Evolutionary conservation across 1,139 yeast genomes (phyloP).

Genomic region (Suhomyces terraborum): DNA sequence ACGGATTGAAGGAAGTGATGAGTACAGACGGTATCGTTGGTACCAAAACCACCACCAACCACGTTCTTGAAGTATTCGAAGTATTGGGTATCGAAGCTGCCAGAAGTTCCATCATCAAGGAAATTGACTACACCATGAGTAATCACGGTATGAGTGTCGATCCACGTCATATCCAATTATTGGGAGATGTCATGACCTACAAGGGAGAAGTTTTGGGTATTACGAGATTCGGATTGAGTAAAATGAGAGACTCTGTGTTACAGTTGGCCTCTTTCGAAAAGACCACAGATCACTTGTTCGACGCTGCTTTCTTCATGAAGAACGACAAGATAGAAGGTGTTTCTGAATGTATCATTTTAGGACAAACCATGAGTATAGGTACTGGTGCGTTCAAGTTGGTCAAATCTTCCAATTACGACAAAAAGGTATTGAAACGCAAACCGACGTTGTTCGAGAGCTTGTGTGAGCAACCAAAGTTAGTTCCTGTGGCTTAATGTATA

Average conservation of each 20-base stretch:
- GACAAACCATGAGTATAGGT: slow-evolving; percentile 97
- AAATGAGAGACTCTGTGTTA: slow-evolving; percentile 97
- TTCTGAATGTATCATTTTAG: slow-evolving; percentile 94
- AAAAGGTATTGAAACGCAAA: slow-evolving; percentile 48
- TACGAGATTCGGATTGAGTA: slow-evolving; percentile 95
- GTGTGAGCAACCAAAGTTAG: slow-evolving; percentile 28
- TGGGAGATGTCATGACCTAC: slow-evolving; percentile 98
- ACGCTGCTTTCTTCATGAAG: slow-evolving; percentile 98
- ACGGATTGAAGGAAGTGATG: slow-evolving; percentile 95
- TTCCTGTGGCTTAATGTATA: slow-evolving; percentile 15
- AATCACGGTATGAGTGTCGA: slow-evolving; percentile 99
- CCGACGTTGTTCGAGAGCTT: slow-evolving; percentile 64
- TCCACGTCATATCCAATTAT: slow-evolving; percentile 96
- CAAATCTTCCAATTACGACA: slow-evolving; percentile 52
- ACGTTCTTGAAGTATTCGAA: slow-evolving; percentile 82
- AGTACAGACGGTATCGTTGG: slow-evolving; percentile 97
- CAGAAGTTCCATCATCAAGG: slow-evolving; percentile 85
- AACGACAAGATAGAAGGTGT: slow-evolving; percentile 96
- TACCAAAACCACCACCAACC: slow-evolving; percentile 83
- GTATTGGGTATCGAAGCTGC: slow-evolving; percentile 99
- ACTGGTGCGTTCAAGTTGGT: slow-evolving; percentile 94
- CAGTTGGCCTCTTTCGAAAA: slow-evolving; percentile 97
- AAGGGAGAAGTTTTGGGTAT: slow-evolving; percentile 98
- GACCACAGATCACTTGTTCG: slow-evolving; percentile 97
- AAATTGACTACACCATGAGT: slow-evolving; percentile 97